phyloP scores from a whole-genome alignment of 208 protist genomes.

The Endotrypanum monterogeii region DNA sequence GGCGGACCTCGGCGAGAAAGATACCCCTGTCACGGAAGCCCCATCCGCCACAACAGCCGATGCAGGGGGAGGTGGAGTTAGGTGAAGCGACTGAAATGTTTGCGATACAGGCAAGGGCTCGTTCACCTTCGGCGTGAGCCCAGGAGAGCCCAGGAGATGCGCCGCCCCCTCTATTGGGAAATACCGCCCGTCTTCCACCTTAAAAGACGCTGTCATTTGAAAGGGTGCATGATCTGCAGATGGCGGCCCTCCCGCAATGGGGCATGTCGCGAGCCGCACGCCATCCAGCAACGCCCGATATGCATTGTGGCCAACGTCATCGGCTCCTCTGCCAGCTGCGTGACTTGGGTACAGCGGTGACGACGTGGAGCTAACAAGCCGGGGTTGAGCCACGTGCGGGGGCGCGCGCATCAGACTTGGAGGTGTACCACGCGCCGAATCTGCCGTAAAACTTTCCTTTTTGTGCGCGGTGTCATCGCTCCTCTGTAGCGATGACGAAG shows the following conservation, averaged over 20 bases:
- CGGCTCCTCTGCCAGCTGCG: background rate
- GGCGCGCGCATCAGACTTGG: background rate
- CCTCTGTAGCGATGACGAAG: background rate
- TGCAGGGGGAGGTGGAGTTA: conserved; percentile 5
- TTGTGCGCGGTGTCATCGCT: background rate
- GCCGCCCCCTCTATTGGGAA: conserved; percentile 9
- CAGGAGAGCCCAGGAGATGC: conserved; percentile 13
- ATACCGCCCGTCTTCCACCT: conserved; percentile 3
- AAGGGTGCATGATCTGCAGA: background rate
- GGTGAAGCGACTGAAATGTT: background rate
- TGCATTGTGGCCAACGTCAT: background rate
- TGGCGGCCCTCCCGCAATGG: background rate
- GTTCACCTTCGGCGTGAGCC: conserved; percentile 11
- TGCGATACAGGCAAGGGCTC: background rate
- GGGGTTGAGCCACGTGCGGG: background rate
- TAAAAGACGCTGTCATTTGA: background rate
- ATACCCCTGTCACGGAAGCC: background rate
- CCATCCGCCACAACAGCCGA: background rate
- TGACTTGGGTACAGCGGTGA: background rate
- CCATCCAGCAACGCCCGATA: background rate
- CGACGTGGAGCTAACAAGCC: background rate
- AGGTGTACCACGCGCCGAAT: background rate
- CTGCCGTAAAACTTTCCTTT: background rate
- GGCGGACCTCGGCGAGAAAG: background rate
- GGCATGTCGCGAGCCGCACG: background rate